Conservation (phyloP, 768 basidiomycete species). For the Phanerochaete sordida region DNA sequence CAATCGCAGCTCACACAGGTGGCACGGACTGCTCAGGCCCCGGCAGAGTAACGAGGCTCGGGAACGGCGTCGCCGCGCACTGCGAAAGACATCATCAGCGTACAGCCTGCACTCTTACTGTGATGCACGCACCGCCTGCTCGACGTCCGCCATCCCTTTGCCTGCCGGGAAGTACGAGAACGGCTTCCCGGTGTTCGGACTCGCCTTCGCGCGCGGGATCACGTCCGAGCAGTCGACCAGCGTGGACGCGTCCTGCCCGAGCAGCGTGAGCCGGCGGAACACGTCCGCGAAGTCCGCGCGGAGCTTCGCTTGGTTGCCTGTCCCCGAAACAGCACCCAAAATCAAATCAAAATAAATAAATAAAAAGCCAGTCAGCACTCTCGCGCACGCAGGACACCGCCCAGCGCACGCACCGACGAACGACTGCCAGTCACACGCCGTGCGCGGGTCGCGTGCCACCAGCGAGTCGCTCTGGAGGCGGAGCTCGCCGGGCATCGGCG, state of each 20-base stretch:
- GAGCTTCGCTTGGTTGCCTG: slow-evolving; percentile 20
- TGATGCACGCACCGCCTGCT: slow-evolving; percentile 19
- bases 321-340: not conserved
- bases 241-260: slow-evolving; percentile 11
- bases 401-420: slow-evolving; percentile 16
- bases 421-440: slow-evolving; percentile 27
- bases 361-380: no score
- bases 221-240: slow-evolving; percentile 16
- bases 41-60: slow-evolving; percentile 25
- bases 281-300: slow-evolving; percentile 11
- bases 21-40: slow-evolving; percentile 13
- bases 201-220: slow-evolving; percentile 11
- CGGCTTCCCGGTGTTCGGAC: not conserved
- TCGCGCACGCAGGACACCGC: not conserved
- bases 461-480: slow-evolving; percentile 26
- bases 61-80: slow-evolving; percentile 19
- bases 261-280: slow-evolving; percentile 10
- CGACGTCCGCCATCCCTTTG: slow-evolving; percentile 19
- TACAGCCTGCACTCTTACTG: not conserved
- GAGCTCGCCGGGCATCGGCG: slow-evolving; percentile 26
- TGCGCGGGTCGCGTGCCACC: slow-evolving; percentile 27
- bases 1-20: slow-evolving; percentile 4
- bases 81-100: not conserved
- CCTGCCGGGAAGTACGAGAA: slow-evolving; percentile 23
- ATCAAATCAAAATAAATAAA: no score